A percentile compares a stretch with the other conserved stretches of the same genome.
Conservation (phyloP, 2,329 filamentous ascomycete species). For the Pseudopyrenochaeta lycopersici region DNA sequence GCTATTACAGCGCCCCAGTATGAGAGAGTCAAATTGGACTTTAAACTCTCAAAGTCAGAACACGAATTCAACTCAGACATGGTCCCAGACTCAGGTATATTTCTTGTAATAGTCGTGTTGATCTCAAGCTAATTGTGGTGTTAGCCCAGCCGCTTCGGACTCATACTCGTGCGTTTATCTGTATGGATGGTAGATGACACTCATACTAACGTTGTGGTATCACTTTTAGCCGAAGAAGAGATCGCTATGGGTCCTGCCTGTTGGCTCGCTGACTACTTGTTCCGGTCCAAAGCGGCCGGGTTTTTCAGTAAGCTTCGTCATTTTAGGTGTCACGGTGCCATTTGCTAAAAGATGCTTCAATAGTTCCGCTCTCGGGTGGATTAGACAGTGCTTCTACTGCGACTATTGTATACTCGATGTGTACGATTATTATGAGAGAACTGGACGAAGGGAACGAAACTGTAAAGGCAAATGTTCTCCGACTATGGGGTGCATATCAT, state of each 20-base stretch:
- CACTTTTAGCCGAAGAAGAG: constrained; percentile 63
- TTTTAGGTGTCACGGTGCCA: too few relatives aligned
- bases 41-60: constrained; percentile 53
- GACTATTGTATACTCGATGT: constrained; percentile 55
- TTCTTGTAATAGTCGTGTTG: neutral
- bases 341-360: neutral
- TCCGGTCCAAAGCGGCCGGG: constrained; percentile 61
- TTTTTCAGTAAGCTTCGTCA: constrained; percentile 59
- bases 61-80: constrained; percentile 57
- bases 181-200: too few relatives aligned
- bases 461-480: constrained; percentile 63
- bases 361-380: constrained; percentile 6
- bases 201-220: too few relatives aligned
- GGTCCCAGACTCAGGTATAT: constrained; percentile 50
- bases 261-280: constrained; percentile 64
- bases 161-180: neutral
- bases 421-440: constrained; percentile 64
- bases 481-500: constrained; percentile 61
- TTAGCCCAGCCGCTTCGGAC: neutral
- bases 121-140: neutral
- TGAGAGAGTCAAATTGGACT: constrained; percentile 54
- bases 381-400: constrained; percentile 13
- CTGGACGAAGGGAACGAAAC: constrained; percentile 61
- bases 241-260: constrained; percentile 66
- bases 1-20: constrained; percentile 61